These are phyloP conservation scores for Diaporthe amygdali DNA, from an alignment of 2,329 filamentous ascomycete genomes.

Conservation along the genomic window DNA sequence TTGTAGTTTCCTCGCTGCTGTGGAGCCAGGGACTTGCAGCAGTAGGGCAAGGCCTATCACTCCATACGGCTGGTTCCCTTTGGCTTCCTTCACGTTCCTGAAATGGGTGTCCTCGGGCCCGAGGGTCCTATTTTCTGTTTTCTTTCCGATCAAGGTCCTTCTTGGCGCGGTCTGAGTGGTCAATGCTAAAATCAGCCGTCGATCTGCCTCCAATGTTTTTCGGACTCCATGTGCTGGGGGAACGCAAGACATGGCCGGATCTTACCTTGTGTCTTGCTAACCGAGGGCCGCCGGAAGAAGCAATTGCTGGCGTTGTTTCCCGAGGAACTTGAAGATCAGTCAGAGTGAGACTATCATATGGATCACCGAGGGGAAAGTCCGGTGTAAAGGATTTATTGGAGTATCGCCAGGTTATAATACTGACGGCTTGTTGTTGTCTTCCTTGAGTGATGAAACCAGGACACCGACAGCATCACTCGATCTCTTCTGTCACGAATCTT, in stretches of 20 bases:
- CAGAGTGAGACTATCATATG: not conserved
- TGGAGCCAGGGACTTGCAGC: not conserved
- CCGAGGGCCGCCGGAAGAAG: not conserved
- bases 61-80: not conserved
- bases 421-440: not conserved
- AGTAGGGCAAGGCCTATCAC: not conserved
- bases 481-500: not conserved
- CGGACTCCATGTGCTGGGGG: not conserved
- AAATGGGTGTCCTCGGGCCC: not conserved
- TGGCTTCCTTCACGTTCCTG: not conserved
- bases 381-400: not conserved
- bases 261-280: not conserved
- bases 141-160: not conserved
- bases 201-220: not conserved
- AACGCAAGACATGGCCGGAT: not conserved
- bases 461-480: not conserved
- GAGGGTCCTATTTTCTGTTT: not conserved
- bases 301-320: not conserved
- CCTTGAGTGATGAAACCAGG: not conserved
- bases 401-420: not conserved
- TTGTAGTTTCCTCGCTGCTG: not conserved
- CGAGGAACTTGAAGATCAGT: not conserved
- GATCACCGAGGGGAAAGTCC: conserved; percentile 7
- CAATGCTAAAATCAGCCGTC: not conserved
- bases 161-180: not conserved